Evolutionary conservation across 306 rosid species (phyloP), one percentile per base, ranked within the genome.

Genomic region (Hippophae tibetana): DNA sequence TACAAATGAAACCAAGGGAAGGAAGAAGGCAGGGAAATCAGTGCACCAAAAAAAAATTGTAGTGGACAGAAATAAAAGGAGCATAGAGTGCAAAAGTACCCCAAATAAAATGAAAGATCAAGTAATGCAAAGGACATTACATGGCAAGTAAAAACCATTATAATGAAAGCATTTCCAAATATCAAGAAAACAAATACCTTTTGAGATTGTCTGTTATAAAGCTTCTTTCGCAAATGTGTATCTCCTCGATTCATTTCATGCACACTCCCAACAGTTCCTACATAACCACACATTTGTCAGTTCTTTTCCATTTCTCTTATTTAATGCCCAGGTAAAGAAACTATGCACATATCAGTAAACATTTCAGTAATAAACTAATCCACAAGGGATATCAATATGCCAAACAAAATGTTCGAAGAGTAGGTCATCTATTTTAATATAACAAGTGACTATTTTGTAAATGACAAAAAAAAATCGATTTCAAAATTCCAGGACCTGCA

Each of bases 151-250:
- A 25, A 41, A 64, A 50, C 13, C 61, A 48, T 57, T 46, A 62
- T 48, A 27, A 42, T 49, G 50, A 60, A 31, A 27, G 53, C 43
- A 55, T 54, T 53, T 13, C 0, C 0, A 50, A 40, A 47, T 58
- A 54, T 42, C 10, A 64, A 64, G 45, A 45, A 42, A 13, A 46
- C 23, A 43, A 83, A 72, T 74, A 92, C 99, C 77, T 86, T 74
- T 57, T 81, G 95, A 69, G 77, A 75, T 73, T 88, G 85, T 86
- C 60, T 58, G 68, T 74, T 75, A 78, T 85, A 75, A 72, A 80
- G 79, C 74, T 77, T 93, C 74, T 48, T 68, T 40, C 57, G 78
- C 52, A 65, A 58, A 73, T 76, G 70, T 42, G 68, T 80, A 56
- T 82, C 81, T 48, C 54, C 81, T 48, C 54, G 68, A 57, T 88